phyloP scores from a whole-genome alignment of 2,329 filamentous ascomycete genomes.

The Aspergillus fructus region DNA sequence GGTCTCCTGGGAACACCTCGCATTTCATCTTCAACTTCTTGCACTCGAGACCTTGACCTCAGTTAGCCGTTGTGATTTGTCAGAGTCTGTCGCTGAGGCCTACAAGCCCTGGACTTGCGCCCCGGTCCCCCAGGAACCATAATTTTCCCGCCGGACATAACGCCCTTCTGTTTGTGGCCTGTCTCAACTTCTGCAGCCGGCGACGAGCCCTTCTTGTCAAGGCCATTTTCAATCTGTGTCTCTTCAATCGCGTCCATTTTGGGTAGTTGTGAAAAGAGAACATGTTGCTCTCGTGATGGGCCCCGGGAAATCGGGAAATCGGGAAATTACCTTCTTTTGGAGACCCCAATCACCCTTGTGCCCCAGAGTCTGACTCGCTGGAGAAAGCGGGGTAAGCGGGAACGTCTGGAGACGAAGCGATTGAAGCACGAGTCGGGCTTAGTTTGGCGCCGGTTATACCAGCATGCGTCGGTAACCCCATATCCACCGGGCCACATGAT shows the following conservation, averaged over 20 bases:
- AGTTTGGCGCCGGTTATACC: too few species aligned
- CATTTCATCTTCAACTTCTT: not conserved
- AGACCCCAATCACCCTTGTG: not conserved
- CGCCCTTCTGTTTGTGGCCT: not conserved
- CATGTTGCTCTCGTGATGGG: not conserved
- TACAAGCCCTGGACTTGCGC: not conserved
- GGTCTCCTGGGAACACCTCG: not conserved
- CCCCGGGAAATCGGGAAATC: not conserved
- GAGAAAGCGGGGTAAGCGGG: not conserved
- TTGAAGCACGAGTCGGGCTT: not conserved
- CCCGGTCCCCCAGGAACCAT: not conserved
- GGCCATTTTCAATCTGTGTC: too few species aligned
- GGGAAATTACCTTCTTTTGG: not conserved
- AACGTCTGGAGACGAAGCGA: not conserved
- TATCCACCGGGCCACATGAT: too few species aligned
- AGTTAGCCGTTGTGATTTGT: not conserved
- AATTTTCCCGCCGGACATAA: not conserved
- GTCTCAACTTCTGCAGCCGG: not conserved
- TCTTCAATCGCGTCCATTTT: not conserved
- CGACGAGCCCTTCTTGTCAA: too few species aligned
- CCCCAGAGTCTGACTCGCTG: not conserved
- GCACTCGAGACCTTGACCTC: not conserved
- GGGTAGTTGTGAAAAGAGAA: not conserved
- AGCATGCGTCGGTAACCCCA: too few species aligned
- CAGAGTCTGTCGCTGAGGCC: not conserved